phyloP scores from a whole-genome alignment of 371 early-diverging fungal genomes.

The Lichtheimia ramosa region DNA sequence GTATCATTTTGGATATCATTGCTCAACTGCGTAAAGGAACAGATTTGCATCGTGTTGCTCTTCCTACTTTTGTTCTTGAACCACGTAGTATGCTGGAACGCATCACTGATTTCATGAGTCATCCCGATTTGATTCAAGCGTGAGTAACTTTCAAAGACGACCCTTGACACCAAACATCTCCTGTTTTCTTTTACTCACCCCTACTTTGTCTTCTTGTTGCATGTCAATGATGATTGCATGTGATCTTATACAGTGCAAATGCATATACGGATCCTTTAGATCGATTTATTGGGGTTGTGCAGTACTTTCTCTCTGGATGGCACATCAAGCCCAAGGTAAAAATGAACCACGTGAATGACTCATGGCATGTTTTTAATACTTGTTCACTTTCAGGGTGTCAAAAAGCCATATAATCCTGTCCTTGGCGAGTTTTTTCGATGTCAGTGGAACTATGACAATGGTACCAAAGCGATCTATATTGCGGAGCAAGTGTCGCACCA shows the following conservation, averaged over 20 bases:
- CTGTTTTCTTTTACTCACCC: neutral
- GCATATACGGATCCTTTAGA: constrained; percentile 70
- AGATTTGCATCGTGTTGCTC: constrained; percentile 87
- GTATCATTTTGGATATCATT: constrained; percentile 84
- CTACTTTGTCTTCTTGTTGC: neutral
- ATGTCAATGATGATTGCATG: too few relatives aligned
- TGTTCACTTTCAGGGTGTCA: constrained; percentile 73
- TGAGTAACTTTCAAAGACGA: constrained; percentile 36
- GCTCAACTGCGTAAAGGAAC: constrained; percentile 86
- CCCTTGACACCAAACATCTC: neutral
- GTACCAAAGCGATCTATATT: constrained; percentile 76
- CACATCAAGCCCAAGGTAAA: constrained; percentile 91
- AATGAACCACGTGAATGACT: neutral
- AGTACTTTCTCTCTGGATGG: constrained; percentile 95
- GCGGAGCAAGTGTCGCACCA: constrained; percentile 98
- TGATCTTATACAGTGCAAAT: constrained; percentile 44
- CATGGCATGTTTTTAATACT: neutral
- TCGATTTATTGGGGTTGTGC: constrained; percentile 87
- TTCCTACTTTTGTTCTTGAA: constrained; percentile 97
- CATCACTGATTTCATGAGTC: constrained; percentile 94
- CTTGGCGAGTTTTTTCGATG: constrained; percentile 93
- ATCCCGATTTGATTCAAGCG: constrained; percentile 87
- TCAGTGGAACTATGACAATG: constrained; percentile 70
- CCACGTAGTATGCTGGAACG: constrained; percentile 94
- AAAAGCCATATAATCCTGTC: constrained; percentile 97